Conservation (phyloP, 2,329 filamentous ascomycete species). For the Madurella mycetomatis region DNA sequence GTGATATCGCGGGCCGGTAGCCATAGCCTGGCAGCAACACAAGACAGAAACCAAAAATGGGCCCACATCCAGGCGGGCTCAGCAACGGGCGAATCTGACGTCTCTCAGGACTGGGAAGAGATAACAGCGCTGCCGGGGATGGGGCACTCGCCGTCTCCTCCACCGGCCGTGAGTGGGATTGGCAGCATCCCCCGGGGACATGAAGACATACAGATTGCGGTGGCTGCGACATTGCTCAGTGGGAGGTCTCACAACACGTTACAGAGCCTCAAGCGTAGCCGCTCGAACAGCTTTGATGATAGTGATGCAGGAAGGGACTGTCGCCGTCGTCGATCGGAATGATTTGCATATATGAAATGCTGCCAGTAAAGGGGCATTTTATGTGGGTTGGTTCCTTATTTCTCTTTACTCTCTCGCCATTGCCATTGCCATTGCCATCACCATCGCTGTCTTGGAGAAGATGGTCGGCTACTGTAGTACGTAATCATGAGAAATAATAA, state of each 20-base stretch:
- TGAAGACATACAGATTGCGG: background rate
- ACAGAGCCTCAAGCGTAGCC: constrained; percentile 4
- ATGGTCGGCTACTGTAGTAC: no score
- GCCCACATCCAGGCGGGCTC: background rate
- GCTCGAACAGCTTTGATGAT: constrained; percentile 4
- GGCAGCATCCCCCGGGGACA: no score
- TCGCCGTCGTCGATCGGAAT: no score
- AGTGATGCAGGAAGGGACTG: background rate
- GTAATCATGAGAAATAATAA: no score
- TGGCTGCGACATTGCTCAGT: background rate
- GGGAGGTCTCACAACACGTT: background rate
- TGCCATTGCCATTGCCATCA: no score
- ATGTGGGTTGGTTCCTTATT: no score
- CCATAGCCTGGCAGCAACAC: background rate
- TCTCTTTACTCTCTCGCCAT: no score
- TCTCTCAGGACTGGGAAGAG: constrained; percentile 21
- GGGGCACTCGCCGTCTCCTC: background rate
- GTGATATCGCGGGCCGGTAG: background rate
- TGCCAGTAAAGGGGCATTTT: no score
- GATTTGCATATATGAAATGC: no score
- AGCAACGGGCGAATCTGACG: constrained; percentile 1
- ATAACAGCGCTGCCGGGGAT: background rate
- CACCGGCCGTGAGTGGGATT: no score
- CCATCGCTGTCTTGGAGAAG: no score
- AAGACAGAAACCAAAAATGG: constrained; percentile 8